These are phyloP conservation scores for Pulveroboletus sp. DNA, from an alignment of 768 basidiomycete genomes.

Conservation along the genomic window DNA sequence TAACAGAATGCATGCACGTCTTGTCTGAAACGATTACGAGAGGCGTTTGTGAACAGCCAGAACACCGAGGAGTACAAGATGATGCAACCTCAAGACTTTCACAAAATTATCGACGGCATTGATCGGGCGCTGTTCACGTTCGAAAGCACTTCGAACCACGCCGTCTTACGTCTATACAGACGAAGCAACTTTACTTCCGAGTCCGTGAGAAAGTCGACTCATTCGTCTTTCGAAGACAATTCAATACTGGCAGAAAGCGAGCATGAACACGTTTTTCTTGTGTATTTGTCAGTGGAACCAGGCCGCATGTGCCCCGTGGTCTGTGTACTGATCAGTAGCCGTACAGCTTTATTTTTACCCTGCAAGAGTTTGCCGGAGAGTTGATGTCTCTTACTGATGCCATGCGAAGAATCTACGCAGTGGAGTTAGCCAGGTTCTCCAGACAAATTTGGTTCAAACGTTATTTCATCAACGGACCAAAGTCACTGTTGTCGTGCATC, in stretches of 20 bases:
- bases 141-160: slow-evolving; percentile 80
- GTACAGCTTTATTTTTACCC: slow-evolving; percentile 86
- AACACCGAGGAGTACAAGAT: slow-evolving; percentile 29
- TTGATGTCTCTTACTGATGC: slow-evolving; percentile 77
- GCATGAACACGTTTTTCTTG: slow-evolving; percentile 82
- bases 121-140: slow-evolving; percentile 67
- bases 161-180: slow-evolving; percentile 70
- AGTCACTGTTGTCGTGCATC: slow-evolving; percentile 19
- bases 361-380: slow-evolving; percentile 91
- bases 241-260: slow-evolving; percentile 42
- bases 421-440: slow-evolving; percentile 47
- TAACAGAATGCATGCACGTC: slow-evolving; percentile 54
- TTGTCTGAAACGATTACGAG: slow-evolving; percentile 59
- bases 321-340: slow-evolving; percentile 6
- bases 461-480: slow-evolving; percentile 27
- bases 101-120: slow-evolving; percentile 58
- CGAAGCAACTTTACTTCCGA: slow-evolving; percentile 37
- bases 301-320: neutral
- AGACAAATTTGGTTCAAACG: slow-evolving; percentile 38
- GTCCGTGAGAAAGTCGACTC: slow-evolving; percentile 11
- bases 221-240: slow-evolving; percentile 29
- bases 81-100: slow-evolving; percentile 56
- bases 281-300: slow-evolving; percentile 74
- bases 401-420: slow-evolving; percentile 71
- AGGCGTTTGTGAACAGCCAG: slow-evolving; percentile 51